phyloP scores from a whole-genome alignment of 2,329 filamentous ascomycete genomes.

The Alternaria longipes region DNA sequence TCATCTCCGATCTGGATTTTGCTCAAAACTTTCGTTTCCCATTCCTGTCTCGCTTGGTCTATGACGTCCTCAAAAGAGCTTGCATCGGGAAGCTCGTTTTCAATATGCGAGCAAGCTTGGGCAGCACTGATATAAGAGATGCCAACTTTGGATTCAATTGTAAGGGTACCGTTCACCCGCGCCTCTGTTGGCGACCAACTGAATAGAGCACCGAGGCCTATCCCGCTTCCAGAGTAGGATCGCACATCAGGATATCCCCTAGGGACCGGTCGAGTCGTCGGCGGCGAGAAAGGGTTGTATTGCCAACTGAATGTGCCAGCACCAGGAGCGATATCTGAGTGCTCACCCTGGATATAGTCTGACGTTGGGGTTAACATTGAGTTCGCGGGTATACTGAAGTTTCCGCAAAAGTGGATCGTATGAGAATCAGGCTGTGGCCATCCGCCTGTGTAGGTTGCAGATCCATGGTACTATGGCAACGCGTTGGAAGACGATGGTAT shows the following conservation, averaged over 20 bases:
- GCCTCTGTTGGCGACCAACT: conserved; percentile 49
- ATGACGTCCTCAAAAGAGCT: conserved; percentile 48
- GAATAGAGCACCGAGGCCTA: conserved; percentile 57
- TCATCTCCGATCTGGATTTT: conserved; percentile 54
- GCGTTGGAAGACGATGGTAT: neutral
- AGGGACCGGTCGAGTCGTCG: neutral
- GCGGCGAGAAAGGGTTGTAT: conserved; percentile 3
- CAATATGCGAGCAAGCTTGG: conserved; percentile 71
- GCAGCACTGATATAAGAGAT: conserved; percentile 53
- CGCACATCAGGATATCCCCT: conserved; percentile 5
- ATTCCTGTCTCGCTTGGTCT: conserved; percentile 45
- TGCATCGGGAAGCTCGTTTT: conserved; percentile 67
- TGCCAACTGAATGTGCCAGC: conserved; percentile 13
- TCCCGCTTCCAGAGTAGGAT: conserved; percentile 41
- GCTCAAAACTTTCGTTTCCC: conserved; percentile 61
- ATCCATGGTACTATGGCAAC: conserved; percentile 8
- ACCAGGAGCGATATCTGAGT: neutral
- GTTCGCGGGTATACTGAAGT: conserved; percentile 6
- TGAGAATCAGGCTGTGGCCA: conserved; percentile 10
- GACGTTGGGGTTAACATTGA: conserved; percentile 7
- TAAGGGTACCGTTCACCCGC: conserved; percentile 17
- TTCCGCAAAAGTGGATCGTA: conserved; percentile 13
- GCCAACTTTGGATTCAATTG: conserved; percentile 58
- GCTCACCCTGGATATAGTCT: conserved; percentile 1
- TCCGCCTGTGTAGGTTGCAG: conserved; percentile 11